A percentile compares a stretch with the other conserved stretches of the same genome.
phyloP scores from a whole-genome alignment of 2,329 filamentous ascomycete species.

The Talaromyces piceae region DNA sequence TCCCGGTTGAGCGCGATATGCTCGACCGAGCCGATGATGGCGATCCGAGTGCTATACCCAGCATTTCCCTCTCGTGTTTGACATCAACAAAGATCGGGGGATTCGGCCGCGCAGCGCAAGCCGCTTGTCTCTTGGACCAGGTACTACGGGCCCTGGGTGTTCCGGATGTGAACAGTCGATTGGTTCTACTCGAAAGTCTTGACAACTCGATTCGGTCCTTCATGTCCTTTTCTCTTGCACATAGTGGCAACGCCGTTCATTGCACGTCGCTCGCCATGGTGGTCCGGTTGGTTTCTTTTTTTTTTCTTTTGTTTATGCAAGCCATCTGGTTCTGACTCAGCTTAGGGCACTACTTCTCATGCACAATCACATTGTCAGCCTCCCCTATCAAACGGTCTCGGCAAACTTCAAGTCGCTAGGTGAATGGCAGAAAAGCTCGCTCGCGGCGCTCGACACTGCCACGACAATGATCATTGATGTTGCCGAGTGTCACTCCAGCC shows the following conservation, averaged over 20 bases:
- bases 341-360: not conserved
- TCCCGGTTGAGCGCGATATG: not conserved
- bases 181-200: not conserved
- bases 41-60: not conserved
- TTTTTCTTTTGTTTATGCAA: not conserved
- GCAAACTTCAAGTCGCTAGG: not conserved
- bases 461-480: slow-evolving; percentile 4
- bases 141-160: slow-evolving; percentile 13
- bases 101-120: slow-evolving; percentile 9
- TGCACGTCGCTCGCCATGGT: not conserved
- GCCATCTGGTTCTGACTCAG: not conserved
- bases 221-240: not conserved
- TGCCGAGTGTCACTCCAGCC: not conserved
- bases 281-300: not conserved
- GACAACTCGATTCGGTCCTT: not conserved
- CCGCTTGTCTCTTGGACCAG: slow-evolving; percentile 18
- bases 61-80: not conserved
- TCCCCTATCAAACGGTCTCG: not conserved
- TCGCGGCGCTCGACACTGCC: slow-evolving; percentile 1
- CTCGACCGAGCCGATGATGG: not conserved
- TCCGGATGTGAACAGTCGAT: slow-evolving; percentile 8
- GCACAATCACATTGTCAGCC: not conserved
- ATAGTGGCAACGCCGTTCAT: not conserved
- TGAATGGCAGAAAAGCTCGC: not conserved
- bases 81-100: not conserved